Percentiles rank a stretch among this genome's conserved stretches.
Evolutionary conservation across 163 green algal species (phyloP).

Genomic region (Chloromonas sp.): DNA sequence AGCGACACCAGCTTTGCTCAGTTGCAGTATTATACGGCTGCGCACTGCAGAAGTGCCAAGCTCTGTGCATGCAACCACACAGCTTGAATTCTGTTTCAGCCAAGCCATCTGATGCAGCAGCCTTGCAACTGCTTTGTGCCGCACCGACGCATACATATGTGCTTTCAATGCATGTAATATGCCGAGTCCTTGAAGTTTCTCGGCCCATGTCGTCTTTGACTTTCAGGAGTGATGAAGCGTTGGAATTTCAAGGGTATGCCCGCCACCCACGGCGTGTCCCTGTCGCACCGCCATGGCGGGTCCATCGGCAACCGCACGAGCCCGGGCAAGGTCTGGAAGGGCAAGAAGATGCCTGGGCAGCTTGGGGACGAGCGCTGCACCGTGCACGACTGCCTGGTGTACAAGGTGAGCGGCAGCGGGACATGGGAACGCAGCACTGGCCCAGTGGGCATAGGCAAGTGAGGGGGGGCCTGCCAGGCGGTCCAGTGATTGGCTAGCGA

Average conservation of each 20-base stretch:
- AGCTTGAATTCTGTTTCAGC: too few species aligned
- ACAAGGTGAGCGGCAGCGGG: slow-evolving; percentile 54
- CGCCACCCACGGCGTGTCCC: slow-evolving; percentile 83
- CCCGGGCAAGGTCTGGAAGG: slow-evolving; percentile 88
- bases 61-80: too few species aligned
- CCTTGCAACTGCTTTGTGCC: too few species aligned
- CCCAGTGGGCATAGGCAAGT: background rate
- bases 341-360: slow-evolving; percentile 95
- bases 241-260: slow-evolving; percentile 83
- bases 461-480: background rate
- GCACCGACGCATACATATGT: too few species aligned
- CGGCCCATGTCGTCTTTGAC: too few species aligned
- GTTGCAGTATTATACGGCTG: too few species aligned
- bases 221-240: slow-evolving; percentile 87
- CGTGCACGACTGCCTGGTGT: slow-evolving; percentile 77
- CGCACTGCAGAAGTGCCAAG: too few species aligned
- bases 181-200: too few species aligned
- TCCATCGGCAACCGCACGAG: slow-evolving; percentile 77
- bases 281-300: slow-evolving; percentile 71
- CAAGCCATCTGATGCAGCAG: too few species aligned
- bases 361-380: slow-evolving; percentile 82
- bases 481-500: background rate
- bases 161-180: too few species aligned
- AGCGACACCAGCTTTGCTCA: too few species aligned
- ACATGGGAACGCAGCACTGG: background rate